A percentile compares a stretch with the other conserved stretches of the same genome.
These are phyloP conservation scores for Helicocarpus griseus DNA, from an alignment of 2,329 filamentous ascomycete species.

Conservation along the genomic window DNA sequence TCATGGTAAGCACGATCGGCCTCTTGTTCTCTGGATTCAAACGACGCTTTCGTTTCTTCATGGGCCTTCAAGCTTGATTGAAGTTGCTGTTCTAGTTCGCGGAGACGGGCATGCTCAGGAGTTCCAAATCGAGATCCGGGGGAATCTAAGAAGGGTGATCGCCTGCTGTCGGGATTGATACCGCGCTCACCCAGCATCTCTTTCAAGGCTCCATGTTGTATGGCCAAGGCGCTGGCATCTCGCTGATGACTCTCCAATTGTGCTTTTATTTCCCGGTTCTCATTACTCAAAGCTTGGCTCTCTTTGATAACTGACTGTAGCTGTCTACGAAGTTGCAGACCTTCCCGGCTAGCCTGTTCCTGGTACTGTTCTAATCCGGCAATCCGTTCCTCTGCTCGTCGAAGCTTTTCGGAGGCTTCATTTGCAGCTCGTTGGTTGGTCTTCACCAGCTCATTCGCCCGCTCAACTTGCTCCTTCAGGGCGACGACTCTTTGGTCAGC, in stretches of 20 bases:
- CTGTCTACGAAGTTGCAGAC: conserved; percentile 79
- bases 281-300: conserved; percentile 66
- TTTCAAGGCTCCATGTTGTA: conserved; percentile 89
- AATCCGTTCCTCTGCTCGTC: conserved; percentile 90
- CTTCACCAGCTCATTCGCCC: conserved; percentile 69
- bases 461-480: conserved; percentile 68
- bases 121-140: conserved; percentile 65
- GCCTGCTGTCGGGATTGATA: conserved; percentile 60
- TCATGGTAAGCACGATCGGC: conserved; percentile 85
- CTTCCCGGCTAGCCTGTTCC: conserved; percentile 90
- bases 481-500: conserved; percentile 55
- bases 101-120: conserved; percentile 68
- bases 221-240: conserved; percentile 83
- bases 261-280: conserved; percentile 72
- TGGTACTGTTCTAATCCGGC: conserved; percentile 94
- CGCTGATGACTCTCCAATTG: conserved; percentile 78
- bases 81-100: conserved; percentile 82
- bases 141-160: conserved; percentile 62
- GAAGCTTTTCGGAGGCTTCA: conserved; percentile 73
- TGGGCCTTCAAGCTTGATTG: conserved; percentile 67
- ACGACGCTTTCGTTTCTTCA: conserved; percentile 70
- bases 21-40: conserved; percentile 72
- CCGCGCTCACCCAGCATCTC: conserved; percentile 84
- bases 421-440: conserved; percentile 88
- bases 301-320: conserved; percentile 78